These are phyloP conservation scores for Ophiocordyceps camponoti-rufipedis DNA, from an alignment of 2,329 filamentous ascomycete genomes.

Conservation along the genomic window DNA sequence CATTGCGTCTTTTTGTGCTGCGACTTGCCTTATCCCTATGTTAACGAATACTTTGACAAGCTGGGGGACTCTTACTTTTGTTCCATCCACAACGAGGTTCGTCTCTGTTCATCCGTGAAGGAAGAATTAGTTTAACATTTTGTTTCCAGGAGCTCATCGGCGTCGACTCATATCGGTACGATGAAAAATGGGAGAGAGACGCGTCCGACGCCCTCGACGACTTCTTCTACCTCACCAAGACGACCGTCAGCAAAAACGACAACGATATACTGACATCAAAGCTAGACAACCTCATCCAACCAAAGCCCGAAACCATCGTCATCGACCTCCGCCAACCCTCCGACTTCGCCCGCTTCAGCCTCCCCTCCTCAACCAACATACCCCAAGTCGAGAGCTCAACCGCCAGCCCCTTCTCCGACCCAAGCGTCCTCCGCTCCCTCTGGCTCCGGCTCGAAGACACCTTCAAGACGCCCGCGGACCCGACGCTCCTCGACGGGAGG, in stretches of 20 bases:
- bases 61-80: constrained; percentile 28
- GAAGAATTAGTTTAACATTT: background rate
- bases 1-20: constrained; percentile 43
- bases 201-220: constrained; percentile 17
- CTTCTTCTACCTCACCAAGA: constrained; percentile 9
- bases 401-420: constrained; percentile 26
- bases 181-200: constrained; percentile 31
- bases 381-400: constrained; percentile 19
- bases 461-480: constrained; percentile 13
- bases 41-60: constrained; percentile 40
- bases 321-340: constrained; percentile 23
- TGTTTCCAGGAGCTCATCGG: constrained; percentile 19
- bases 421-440: constrained; percentile 20
- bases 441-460: constrained; percentile 27
- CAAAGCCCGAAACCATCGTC: constrained; percentile 13
- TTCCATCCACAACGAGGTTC: constrained; percentile 23
- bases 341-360: constrained; percentile 23
- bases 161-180: constrained; percentile 32
- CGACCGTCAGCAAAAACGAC: constrained; percentile 1
- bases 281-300: constrained; percentile 3
- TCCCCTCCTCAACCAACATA: constrained; percentile 25
- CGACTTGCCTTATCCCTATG: constrained; percentile 45
- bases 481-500: constrained; percentile 10
- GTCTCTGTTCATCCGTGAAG: background rate
- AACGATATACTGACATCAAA: constrained; percentile 2